A percentile compares a stretch with the other conserved stretches of the same genome.
These are phyloP conservation scores for Apiotrichum siamense DNA, from an alignment of 1,284 basidiomycete genomes.

Conservation along the genomic window DNA sequence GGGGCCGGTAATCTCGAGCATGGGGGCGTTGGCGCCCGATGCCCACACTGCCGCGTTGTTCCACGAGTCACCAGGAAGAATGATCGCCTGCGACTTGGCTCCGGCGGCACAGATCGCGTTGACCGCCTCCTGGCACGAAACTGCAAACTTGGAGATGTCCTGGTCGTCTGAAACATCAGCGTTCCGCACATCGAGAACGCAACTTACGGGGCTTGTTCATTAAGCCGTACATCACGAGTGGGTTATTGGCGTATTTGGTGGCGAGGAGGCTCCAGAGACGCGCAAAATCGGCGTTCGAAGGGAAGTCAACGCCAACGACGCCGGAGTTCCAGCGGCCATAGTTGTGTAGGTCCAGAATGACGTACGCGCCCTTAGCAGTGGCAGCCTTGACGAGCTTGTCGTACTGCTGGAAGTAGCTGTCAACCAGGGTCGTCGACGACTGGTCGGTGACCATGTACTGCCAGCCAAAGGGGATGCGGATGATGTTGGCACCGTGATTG, in stretches of 20 bases:
- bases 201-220: constrained; percentile 49
- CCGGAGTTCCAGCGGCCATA: constrained; percentile 40
- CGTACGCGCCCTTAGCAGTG: constrained; percentile 51
- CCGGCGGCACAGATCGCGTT: constrained; percentile 44
- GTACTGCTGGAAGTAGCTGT: constrained; percentile 51
- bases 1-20: constrained; percentile 57
- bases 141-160: constrained; percentile 31
- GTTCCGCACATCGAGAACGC: too few relatives aligned
- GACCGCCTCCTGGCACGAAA: constrained; percentile 37
- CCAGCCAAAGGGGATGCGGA: constrained; percentile 54
- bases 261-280: constrained; percentile 56
- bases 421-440: constrained; percentile 43
- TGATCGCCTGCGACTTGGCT: constrained; percentile 38
- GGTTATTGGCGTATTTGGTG: constrained; percentile 51
- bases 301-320: constrained; percentile 56
- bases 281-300: constrained; percentile 55
- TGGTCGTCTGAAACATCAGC: too few relatives aligned
- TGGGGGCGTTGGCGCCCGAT: constrained; percentile 43
- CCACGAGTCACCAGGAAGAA: constrained; percentile 40
- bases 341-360: constrained; percentile 54
- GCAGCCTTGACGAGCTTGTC: constrained; percentile 51
- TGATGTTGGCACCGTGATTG: constrained; percentile 34
- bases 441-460: constrained; percentile 54
- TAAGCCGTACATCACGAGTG: constrained; percentile 49
- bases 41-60: constrained; percentile 30